These are phyloP conservation scores for Rhododendron mucronatum DNA, from an alignment of 148 eudicot species.

Conservation along the genomic window DNA sequence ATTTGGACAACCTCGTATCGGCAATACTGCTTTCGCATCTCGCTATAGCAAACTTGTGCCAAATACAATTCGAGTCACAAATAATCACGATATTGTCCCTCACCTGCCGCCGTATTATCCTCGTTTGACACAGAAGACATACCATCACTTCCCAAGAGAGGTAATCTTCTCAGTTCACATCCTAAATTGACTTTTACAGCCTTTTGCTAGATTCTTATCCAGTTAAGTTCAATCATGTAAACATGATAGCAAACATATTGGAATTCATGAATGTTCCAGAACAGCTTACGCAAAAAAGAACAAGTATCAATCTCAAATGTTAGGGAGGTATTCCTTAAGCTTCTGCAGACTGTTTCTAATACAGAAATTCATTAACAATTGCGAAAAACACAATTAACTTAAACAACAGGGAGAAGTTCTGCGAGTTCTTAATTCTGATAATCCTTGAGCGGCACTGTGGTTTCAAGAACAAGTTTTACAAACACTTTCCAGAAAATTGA, in stretches of 20 bases:
- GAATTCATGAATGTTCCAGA: not conserved
- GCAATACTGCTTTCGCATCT: slow-evolving; percentile 81
- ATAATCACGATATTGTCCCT: slow-evolving; percentile 88
- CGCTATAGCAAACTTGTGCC: slow-evolving; percentile 59
- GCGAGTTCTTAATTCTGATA: not conserved
- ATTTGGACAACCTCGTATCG: slow-evolving; percentile 95
- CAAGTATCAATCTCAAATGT: not conserved
- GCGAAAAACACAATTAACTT: not conserved
- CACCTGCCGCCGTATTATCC: slow-evolving; percentile 91
- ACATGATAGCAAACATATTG: not conserved
- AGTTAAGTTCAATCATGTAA: not conserved
- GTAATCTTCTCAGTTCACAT: slow-evolving; percentile 29
- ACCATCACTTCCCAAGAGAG: slow-evolving; percentile 95
- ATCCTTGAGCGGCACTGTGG: not conserved
- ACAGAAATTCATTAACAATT: not conserved
- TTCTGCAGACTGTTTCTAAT: not conserved
- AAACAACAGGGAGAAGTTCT: not conserved
- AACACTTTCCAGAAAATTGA: not conserved
- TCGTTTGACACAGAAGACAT: slow-evolving; percentile 66
- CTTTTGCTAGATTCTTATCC: slow-evolving; percentile 2
- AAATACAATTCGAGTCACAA: slow-evolving; percentile 69
- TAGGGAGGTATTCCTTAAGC: not conserved
- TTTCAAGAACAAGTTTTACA: not conserved
- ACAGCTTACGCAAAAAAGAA: not conserved
- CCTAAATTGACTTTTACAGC: not conserved